These are phyloP conservation scores for Saxophila tyrrhenica DNA, from an alignment of 495 filamentous ascomycete genomes.

Conservation along the genomic window DNA sequence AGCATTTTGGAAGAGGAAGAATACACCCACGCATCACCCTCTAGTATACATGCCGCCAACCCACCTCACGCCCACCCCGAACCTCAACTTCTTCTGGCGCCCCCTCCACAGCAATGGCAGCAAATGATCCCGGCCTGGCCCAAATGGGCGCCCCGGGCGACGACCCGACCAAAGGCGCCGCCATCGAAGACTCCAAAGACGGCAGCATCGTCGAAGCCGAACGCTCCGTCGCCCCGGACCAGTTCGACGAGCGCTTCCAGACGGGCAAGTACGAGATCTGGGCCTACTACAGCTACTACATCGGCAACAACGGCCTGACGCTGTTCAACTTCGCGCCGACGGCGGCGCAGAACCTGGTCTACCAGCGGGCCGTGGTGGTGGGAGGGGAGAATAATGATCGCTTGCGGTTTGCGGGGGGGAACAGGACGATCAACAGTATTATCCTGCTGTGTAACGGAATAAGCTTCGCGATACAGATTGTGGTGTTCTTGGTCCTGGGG, in stretches of 20 bases:
- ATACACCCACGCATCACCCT: background rate
- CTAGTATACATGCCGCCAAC: background rate
- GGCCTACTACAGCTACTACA: constrained; percentile 57
- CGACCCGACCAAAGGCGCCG: constrained; percentile 15
- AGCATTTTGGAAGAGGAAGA: background rate
- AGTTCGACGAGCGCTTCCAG: constrained; percentile 38
- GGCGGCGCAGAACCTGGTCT: constrained; percentile 52
- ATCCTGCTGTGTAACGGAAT: constrained; percentile 53
- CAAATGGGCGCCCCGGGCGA: constrained; percentile 11
- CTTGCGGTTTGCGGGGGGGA: constrained; percentile 39
- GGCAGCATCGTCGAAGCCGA: constrained; percentile 22
- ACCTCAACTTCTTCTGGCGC: background rate
- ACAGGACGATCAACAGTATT: constrained; percentile 48
- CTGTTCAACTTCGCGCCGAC: constrained; percentile 62
- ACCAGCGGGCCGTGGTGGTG: constrained; percentile 36
- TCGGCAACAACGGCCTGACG: constrained; percentile 55
- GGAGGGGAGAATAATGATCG: constrained; percentile 33
- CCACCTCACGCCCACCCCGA: background rate
- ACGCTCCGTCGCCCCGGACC: constrained; percentile 34
- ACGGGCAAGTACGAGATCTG: constrained; percentile 50
- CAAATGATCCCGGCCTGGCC: constrained; percentile 16
- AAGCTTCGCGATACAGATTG: constrained; percentile 51
- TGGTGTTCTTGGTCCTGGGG: constrained; percentile 48
- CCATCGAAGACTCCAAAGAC: constrained; percentile 11
- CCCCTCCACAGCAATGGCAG: constrained; percentile 11